A percentile compares a stretch with the other conserved stretches of the same genome.
Conservation (phyloP, 495 filamentous ascomycete genomes). For the Lepraria neglecta region DNA sequence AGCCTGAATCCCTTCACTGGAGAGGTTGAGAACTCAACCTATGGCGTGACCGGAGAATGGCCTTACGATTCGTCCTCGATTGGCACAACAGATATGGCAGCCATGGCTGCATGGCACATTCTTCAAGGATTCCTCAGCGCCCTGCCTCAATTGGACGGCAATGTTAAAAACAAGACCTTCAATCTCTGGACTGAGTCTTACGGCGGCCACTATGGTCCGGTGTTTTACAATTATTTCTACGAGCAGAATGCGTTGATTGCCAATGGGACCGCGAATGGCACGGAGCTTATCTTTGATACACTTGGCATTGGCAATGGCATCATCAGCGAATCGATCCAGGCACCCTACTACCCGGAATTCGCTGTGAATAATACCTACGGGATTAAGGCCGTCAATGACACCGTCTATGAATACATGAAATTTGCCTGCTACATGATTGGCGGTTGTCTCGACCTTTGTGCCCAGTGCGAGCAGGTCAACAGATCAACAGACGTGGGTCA, state of each 20-base stretch:
- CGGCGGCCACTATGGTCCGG: constrained; percentile 44
- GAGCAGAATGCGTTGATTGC: constrained; percentile 51
- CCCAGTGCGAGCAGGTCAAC: constrained; percentile 35
- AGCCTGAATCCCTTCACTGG: constrained; percentile 44
- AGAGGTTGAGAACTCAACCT: constrained; percentile 38
- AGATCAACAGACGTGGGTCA: constrained; percentile 35
- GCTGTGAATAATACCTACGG: constrained; percentile 60
- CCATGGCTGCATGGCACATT: constrained; percentile 38
- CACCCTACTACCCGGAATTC: constrained; percentile 53
- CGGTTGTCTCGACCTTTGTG: constrained; percentile 42
- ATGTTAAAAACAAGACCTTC: constrained; percentile 43
- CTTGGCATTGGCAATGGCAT: constrained; percentile 41
- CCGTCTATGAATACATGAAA: constrained; percentile 35
- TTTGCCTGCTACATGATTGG: constrained; percentile 32
- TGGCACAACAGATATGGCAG: constrained; percentile 47
- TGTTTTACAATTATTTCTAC: constrained; percentile 56
- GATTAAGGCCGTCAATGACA: constrained; percentile 48
- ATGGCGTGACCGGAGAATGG: constrained; percentile 44
- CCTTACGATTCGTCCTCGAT: constrained; percentile 33
- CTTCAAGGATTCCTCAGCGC: constrained; percentile 42
- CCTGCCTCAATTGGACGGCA: constrained; percentile 34
- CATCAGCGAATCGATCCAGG: constrained; percentile 55
- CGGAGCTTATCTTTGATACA: constrained; percentile 51
- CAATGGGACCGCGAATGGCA: constrained; percentile 41
- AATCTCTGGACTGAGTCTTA: constrained; percentile 53